Base-by-base conservation (phyloP, 257 asterid species). In the Penstemon eatonii region DNA sequence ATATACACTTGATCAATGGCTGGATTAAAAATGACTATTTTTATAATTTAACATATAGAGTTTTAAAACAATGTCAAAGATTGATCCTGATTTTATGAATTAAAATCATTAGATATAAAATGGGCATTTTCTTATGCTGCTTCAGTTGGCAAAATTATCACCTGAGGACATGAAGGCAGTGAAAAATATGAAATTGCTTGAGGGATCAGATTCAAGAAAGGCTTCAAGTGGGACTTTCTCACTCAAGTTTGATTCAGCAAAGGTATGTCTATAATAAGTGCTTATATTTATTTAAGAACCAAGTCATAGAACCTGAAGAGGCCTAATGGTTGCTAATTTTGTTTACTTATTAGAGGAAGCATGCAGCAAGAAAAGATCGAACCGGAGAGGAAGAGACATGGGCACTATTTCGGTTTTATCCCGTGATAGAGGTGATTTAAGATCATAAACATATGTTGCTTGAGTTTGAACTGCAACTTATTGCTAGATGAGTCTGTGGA, bases 291-390 rank as follows among this genome's bases (percentile, higher is more conserved):
- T 25, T 12, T 66, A 37, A 40, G 56, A 67, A 66, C 7, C 69
- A 45, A 11, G 6, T 52, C 41, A 19, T 51, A 49, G 38, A 45
- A 40, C 56, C 19, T 40, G 54, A 81, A 65, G 72, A 78, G 77
- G 60, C 59, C 72, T 87, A 60, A 82, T 60, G 61, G 55, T 76
- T 72, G 43, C 69, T 75, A 72, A 60, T 75, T 63, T 71, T 81
- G 42, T 66, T 84, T 75, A 69, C 80, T 72, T 66, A 71, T 77
- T 78, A 91, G 97, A 87, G 65, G 64, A 86, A 85, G 73, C 81
- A 89, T 70, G 98, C 96, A 53, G 96, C 81, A 76, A 85, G 99
- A 72, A 82, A 87, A 85, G 99, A 94, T 74, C 87, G 91, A 79
- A 68, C 86, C 46, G 96, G 81, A 67, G 97, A 91, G 73, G 97